Base-by-base conservation (phyloP, 805 yeast species). In the Kregervanrija fluxuum region DNA sequence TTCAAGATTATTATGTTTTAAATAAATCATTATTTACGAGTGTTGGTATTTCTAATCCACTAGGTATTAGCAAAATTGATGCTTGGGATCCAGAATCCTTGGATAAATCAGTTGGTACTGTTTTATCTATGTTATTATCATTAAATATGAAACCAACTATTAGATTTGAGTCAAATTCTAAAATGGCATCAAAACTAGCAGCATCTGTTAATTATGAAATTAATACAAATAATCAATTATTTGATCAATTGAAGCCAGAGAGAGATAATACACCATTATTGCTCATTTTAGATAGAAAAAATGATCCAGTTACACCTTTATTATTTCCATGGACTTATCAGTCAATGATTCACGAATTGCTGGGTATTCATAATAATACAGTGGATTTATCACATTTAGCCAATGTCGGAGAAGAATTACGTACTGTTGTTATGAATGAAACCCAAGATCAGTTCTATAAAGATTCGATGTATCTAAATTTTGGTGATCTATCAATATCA, bases 271-370 rank as follows among this genome's bases (percentile, higher is more conserved):
- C 89, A 1, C 95, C 97, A 1, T 56, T 84, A 8, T 64, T 95
- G 39, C 62, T 93, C 11, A 69, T 93, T 2, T 57, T 93, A 40
- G 98, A 93, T 62, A 72, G 99, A 43, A 77, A 80, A 46, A 84
- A 79, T 56, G 99, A 93, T 64, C 97, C 99, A 2, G 70, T 91
- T 11, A 91, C 99, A 0, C 97, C 99, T 1, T 71, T 93, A 30
- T 66, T 93, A 40, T 78, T 83, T 35, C 99, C 98, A 2, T 93
- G 99, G 99, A 90, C 99, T 1, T 93, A 88, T 64, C 98, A 91
- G 60, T 85, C 96, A 2, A 91, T 93, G 98, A 87, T 93, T 13
- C 95, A 91, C 61, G 98, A 95, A 60, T 73, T 89, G 16, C 68
- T 93, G 30, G 95, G 91, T 2, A 85, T 93, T 47, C 67, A 71